Base-by-base conservation (phyloP, 1,284 basidiomycete genomes). In the Cryptococcus sp. region DNA sequence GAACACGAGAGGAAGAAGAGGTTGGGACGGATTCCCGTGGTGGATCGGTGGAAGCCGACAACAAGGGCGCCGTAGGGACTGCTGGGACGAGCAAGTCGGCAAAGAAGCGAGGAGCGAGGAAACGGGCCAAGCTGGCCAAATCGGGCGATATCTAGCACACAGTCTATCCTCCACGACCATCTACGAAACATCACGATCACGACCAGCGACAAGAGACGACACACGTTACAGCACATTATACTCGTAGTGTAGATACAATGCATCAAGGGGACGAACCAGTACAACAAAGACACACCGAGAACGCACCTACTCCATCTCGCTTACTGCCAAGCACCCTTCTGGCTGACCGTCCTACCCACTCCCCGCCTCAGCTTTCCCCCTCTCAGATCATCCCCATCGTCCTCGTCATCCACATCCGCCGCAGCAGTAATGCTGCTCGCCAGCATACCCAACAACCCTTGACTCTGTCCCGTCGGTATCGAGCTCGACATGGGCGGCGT, bases 91-190 rank as follows among this genome's bases (percentile, higher is more conserved):
- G 45, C 46, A 63, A 63, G 51, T 49, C 59, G 28, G 46, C 52
- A 19, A 28, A 39, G 35, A 36, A 53, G 37, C 32, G 62, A 19
- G 59, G 62, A 48, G 59, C 59, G 47, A 51, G 52, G 43, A 53
- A 54, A 43, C 43, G 40, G 6, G 53, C 52, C 4, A 65, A 63
- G 51, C 42, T 54, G 34, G 32, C 47, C 16, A 58, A 36, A n/a
- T 32, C 31, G 9, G 31, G 31, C 9, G 31, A 32, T 32, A 9
- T 32, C 9, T 16, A 36, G 34, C 14, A 14, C 28, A 7, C 28
- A 31, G 28, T 31, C 28, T 7, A 31, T 14, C 28, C 14, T n/a
- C n/a, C n/a, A n/a, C n/a, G n/a, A n/a, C n/a, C 28, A 31, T 31
- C 28, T 31, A 7, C 28, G n/a, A n/a, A 31, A 31, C 28, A 31